phyloP scores from a whole-genome alignment of 371 early-diverging fungal genomes.

The Encephalitozoon cuniculi region DNA sequence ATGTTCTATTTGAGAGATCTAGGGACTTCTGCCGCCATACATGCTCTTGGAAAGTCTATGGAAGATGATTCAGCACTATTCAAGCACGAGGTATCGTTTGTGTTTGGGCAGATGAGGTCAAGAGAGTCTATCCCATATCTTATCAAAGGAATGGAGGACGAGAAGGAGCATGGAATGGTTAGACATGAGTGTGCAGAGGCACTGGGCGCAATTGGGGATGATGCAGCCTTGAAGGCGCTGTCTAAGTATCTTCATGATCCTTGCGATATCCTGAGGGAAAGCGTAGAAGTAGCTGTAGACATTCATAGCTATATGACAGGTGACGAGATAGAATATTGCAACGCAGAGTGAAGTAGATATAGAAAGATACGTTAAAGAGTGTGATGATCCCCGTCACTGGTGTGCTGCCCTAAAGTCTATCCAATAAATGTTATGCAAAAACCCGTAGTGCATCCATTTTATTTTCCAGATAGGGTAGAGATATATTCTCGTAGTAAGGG shows the following conservation, averaged over 20 bases:
- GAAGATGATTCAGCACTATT: slow-evolving; percentile 69
- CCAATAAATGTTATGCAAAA: background rate
- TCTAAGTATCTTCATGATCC: slow-evolving; percentile 67
- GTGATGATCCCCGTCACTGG: background rate
- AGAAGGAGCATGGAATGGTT: slow-evolving; percentile 80
- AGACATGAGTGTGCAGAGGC: slow-evolving; percentile 99
- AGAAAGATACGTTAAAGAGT: background rate
- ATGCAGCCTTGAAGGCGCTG: slow-evolving; percentile 71
- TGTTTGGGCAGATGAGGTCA: slow-evolving; percentile 94
- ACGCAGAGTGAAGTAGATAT: background rate
- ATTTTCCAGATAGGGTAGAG: background rate
- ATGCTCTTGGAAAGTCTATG: slow-evolving; percentile 75
- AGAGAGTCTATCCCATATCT: slow-evolving; percentile 75
- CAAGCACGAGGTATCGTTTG: slow-evolving; percentile 89
- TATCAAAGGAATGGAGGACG: slow-evolving; percentile 66
- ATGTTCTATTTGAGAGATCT: slow-evolving; percentile 93
- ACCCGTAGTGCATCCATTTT: background rate
- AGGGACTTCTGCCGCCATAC: slow-evolving; percentile 69
- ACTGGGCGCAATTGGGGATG: slow-evolving; percentile 88
- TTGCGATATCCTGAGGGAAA: slow-evolving; percentile 81
- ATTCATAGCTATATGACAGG: slow-evolving; percentile 83
- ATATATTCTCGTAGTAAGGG: slow-evolving; percentile 52
- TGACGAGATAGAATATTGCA: slow-evolving; percentile 61
- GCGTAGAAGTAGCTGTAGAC: slow-evolving; percentile 85
- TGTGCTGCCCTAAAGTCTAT: background rate